These are phyloP conservation scores for Suhomyces choctaworum DNA, from an alignment of 1,139 yeast species.

Conservation along the genomic window DNA sequence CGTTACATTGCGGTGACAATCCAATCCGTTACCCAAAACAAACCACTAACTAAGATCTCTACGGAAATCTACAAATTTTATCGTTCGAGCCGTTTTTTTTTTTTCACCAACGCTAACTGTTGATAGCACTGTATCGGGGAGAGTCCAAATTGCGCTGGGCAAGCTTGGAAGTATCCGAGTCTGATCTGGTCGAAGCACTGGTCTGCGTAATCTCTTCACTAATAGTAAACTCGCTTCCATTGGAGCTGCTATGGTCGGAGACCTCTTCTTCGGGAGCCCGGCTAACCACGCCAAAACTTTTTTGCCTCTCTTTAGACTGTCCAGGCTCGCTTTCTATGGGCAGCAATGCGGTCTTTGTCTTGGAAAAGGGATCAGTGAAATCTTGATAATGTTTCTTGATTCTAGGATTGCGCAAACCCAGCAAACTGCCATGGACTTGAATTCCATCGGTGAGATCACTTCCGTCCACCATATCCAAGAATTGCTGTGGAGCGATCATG, in stretches of 20 bases:
- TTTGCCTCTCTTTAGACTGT: constrained; percentile 20
- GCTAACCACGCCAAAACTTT: constrained; percentile 29
- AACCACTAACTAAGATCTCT: too few relatives aligned
- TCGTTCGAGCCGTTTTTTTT: too few relatives aligned
- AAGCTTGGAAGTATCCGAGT: not conserved
- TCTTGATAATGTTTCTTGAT: constrained; percentile 36
- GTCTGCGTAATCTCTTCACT: constrained; percentile 7
- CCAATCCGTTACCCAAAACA: too few relatives aligned
- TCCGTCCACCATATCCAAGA: constrained; percentile 31
- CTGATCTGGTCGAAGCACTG: not conserved
- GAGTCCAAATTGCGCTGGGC: not conserved
- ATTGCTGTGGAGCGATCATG: constrained; percentile 18
- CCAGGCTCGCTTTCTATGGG: constrained; percentile 1
- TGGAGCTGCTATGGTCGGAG: constrained; percentile 10
- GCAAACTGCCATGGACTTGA: constrained; percentile 26
- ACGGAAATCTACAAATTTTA: too few relatives aligned
- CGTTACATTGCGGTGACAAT: too few relatives aligned
- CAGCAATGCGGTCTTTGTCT: constrained; percentile 1
- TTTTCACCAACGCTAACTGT: constrained; percentile 1
- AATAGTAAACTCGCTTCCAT: constrained; percentile 11
- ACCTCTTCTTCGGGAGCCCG: constrained; percentile 4
- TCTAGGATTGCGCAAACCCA: constrained; percentile 37
- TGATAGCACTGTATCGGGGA: constrained; percentile 1
- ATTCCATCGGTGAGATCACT: constrained; percentile 27
- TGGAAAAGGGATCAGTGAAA: constrained; percentile 14